These are phyloP conservation scores for Cardiospermum halicacabum DNA, from an alignment of 345 rosid species.

Conservation along the genomic window DNA sequence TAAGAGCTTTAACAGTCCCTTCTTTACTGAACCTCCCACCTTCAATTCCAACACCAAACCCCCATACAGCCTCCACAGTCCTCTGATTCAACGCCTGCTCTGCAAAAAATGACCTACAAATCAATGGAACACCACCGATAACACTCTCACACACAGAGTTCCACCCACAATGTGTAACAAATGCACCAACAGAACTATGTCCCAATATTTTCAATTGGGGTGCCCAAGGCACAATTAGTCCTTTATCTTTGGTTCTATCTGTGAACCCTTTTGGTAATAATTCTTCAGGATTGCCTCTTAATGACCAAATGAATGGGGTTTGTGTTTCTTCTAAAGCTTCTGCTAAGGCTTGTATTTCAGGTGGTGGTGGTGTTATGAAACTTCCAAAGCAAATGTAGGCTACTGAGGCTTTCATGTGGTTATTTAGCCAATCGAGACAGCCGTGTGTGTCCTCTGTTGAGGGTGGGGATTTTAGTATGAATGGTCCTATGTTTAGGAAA, in stretches of 20 bases:
- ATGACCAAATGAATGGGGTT: constrained; percentile 66
- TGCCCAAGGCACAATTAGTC: constrained; percentile 54
- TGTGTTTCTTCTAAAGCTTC: constrained; percentile 35
- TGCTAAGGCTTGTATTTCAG: constrained; percentile 42
- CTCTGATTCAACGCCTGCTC: constrained; percentile 40
- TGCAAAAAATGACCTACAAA: constrained; percentile 45
- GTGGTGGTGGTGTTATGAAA: constrained; percentile 32
- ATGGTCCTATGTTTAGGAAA: constrained; percentile 45
- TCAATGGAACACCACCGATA: constrained; percentile 43
- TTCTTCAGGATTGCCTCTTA: constrained; percentile 23
- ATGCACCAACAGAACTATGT: constrained; percentile 49
- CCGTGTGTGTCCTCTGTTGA: constrained; percentile 22
- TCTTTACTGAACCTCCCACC: constrained; percentile 36
- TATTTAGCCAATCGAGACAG: constrained; percentile 54
- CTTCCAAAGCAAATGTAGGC: constrained; percentile 67
- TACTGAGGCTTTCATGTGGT: constrained; percentile 36
- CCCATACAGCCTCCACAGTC: constrained; percentile 37
- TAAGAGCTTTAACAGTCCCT: constrained; percentile 25
- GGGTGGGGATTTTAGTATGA: constrained; percentile 12
- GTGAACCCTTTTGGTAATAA: constrained; percentile 30
- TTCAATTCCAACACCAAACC: constrained; percentile 38
- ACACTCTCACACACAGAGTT: constrained; percentile 51
- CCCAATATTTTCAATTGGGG: constrained; percentile 46
- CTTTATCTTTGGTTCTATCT: constrained; percentile 26
- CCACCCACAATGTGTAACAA: constrained; percentile 61